phyloP scores from a whole-genome alignment of 129 eudicot genomes.

The Flaveria brownii region DNA sequence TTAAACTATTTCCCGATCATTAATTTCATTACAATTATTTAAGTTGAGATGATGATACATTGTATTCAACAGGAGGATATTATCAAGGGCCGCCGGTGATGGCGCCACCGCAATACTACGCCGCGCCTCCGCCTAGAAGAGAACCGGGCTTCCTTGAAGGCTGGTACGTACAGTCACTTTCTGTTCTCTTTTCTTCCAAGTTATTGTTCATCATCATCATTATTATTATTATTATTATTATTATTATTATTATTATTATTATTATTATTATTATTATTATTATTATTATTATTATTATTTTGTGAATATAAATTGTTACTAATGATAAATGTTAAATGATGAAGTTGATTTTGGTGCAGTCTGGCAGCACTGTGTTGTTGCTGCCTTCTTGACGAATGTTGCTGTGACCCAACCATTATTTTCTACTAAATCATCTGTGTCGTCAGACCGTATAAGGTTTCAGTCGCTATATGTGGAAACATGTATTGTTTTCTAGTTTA shows the following conservation, averaged over 20 bases:
- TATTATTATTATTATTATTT: background rate
- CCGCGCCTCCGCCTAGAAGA: slow-evolving; percentile 76
- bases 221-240: background rate
- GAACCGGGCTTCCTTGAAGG: slow-evolving; percentile 86
- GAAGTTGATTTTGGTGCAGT: slow-evolving; percentile 38
- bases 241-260: background rate
- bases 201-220: background rate
- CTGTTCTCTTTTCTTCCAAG: background rate
- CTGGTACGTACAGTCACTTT: slow-evolving; percentile 40
- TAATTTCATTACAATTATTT: background rate
- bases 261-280: background rate
- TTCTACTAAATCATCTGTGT: slow-evolving; percentile 30
- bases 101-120: slow-evolving; percentile 85
- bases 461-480: background rate
- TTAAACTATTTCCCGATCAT: background rate
- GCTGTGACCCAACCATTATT: slow-evolving; percentile 83
- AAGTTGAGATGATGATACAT: too few relatives aligned
- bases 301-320: background rate
- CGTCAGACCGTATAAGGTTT: background rate
- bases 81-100: slow-evolving; percentile 96
- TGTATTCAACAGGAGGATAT: slow-evolving; percentile 42
- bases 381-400: slow-evolving; percentile 80
- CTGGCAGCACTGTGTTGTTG: slow-evolving; percentile 91
- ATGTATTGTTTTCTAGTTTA: background rate
- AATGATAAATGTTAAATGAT: background rate